Evolutionary conservation across 805 yeast species (phyloP).

Genomic region (Lachancea mirantina): DNA sequence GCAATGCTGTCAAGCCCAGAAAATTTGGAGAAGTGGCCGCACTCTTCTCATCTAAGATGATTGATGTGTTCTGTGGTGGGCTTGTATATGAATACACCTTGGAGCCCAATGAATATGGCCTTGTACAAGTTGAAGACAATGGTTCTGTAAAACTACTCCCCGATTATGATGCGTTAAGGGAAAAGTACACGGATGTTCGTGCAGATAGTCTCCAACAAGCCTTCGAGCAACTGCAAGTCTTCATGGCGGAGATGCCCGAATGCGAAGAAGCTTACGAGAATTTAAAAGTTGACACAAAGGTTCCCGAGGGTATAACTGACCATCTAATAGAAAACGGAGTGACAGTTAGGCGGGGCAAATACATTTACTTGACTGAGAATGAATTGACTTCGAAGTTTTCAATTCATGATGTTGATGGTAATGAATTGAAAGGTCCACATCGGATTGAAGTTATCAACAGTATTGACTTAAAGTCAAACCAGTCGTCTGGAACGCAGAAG

Average conservation of each 20-base stretch:
- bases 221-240: conserved; percentile 8
- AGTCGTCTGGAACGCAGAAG: too few relatives aligned
- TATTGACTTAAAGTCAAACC: conserved; percentile 1
- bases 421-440: conserved; percentile 15
- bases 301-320: conserved; percentile 38
- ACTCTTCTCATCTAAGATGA: conserved; percentile 66
- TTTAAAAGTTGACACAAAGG: conserved; percentile 34
- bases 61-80: conserved; percentile 75
- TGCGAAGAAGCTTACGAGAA: conserved; percentile 39
- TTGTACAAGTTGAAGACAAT: conserved; percentile 45
- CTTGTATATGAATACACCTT: conserved; percentile 74
- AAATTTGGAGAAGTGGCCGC: conserved; percentile 67
- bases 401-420: conserved; percentile 41
- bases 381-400: conserved; percentile 39
- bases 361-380: conserved; percentile 36
- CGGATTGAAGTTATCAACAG: conserved; percentile 16
- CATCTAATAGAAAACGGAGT: conserved; percentile 46
- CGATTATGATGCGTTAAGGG: conserved; percentile 46
- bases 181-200: conserved; percentile 33
- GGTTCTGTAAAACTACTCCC: conserved; percentile 34
- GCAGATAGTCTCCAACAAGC: conserved; percentile 2
- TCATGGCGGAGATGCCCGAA: conserved; percentile 25
- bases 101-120: conserved; percentile 73
- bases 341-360: conserved; percentile 41
- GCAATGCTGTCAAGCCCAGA: conserved; percentile 77